Base-by-base conservation (phyloP, 2,329 filamentous ascomycete genomes). In the Colletotrichum costaricense region DNA sequence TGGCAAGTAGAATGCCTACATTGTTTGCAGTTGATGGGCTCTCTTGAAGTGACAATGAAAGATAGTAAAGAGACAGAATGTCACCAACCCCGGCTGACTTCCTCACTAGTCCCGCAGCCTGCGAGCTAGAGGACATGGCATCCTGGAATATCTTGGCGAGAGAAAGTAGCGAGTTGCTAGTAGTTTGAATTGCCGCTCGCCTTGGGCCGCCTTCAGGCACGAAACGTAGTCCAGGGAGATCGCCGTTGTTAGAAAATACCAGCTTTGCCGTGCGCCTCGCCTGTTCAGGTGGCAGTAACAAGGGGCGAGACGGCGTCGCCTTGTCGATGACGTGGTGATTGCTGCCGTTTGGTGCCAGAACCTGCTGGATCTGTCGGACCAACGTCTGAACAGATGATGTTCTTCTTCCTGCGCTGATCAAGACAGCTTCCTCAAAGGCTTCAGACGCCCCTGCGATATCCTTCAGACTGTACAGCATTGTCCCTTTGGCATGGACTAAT, bases 21-120 rank as follows among this genome's bases (percentile, higher is more conserved):
- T 99, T 99, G 81, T 99, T 99, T 0, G 97, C 97, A 0, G 97
- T 99, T 0, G 97, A 99, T 2, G 97, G 97, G 78, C 97, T 98
- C 60, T 97, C 95, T 76, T 98, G 97, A 2, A 99, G 88, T 0
- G 97, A 97, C 3, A 99, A 86, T 0, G 97, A 99, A 3, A 99
- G 87, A 79, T 99, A 99, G 81, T 99, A 99, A 14, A 99, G 88
- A 2, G 95, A 94, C 46, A 99, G 84, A 49, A 99, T 98, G 79
- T 99, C 97, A 55, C 95, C 92, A 28, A 98, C 95, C 1, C 95
- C 93, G 57, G 93, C 92, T 3, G 92, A 89, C 69, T 91, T 90
- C 72, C 89, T 89, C 26, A 90, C 84, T 12, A 89, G 84, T 52
- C 85, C 84, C 12, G 88, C 86, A 26, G 87, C 86, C 11, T 87